phyloP scores from a whole-genome alignment of 2,329 filamentous ascomycete genomes.

The Fusarium staphyleae region DNA sequence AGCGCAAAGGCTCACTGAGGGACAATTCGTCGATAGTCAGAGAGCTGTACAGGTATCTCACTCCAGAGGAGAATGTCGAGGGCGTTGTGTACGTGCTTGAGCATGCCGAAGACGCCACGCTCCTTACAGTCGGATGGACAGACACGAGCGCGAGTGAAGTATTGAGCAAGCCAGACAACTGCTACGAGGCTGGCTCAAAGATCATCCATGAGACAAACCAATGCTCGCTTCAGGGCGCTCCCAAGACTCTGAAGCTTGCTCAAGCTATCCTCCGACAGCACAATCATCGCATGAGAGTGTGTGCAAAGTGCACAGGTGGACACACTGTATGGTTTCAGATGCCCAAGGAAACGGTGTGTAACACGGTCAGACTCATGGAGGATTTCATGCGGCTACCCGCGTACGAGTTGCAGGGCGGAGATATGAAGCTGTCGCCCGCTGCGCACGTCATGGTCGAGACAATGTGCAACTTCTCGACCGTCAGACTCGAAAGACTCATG shows the following conservation, averaged over 20 bases:
- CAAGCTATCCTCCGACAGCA: background rate
- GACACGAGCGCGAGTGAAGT: background rate
- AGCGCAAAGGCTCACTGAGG: slow-evolving; percentile 16
- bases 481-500: background rate
- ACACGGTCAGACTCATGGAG: slow-evolving; percentile 15
- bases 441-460: slow-evolving; percentile 1
- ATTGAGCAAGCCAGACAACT: slow-evolving; percentile 6
- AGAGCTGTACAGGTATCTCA: slow-evolving; percentile 8
- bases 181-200: background rate
- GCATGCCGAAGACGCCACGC: background rate
- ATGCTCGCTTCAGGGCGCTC: slow-evolving; percentile 3
- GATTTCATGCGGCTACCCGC: slow-evolving; percentile 8
- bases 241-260: slow-evolving; percentile 15
- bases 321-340: slow-evolving; percentile 14
- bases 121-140: slow-evolving; percentile 25
- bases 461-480: slow-evolving; percentile 8
- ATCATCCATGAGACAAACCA: slow-evolving; percentile 9
- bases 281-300: background rate
- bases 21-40: background rate
- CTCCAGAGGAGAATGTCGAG: background rate
- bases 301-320: slow-evolving; percentile 3
- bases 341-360: background rate
- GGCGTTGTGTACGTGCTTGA: slow-evolving; percentile 20
- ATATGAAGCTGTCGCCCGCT: slow-evolving; percentile 8
- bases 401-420: slow-evolving; percentile 13